A percentile compares a stretch with the other conserved stretches of the same genome.
Conservation (phyloP, 768 basidiomycete genomes). For the Sarcomyxa edulis region DNA sequence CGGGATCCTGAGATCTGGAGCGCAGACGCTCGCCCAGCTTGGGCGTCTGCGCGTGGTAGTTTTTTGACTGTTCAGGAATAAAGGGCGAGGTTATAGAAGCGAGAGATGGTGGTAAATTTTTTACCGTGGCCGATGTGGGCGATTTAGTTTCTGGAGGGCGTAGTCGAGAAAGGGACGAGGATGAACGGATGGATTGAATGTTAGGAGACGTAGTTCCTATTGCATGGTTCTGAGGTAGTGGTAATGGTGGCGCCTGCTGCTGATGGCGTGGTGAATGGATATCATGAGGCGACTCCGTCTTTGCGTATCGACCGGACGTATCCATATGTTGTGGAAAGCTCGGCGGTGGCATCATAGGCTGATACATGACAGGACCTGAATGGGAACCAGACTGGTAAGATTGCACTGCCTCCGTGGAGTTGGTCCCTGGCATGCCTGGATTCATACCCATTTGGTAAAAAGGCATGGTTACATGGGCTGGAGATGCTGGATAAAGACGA, state of each 20-base stretch:
- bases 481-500: slow-evolving; percentile 27
- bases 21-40: slow-evolving; percentile 78
- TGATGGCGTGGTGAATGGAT: slow-evolving; percentile 4
- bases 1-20: slow-evolving; percentile 33
- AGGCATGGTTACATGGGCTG: slow-evolving; percentile 13
- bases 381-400: slow-evolving; percentile 14
- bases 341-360: slow-evolving; percentile 14
- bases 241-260: slow-evolving; percentile 6
- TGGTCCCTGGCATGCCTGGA: slow-evolving; percentile 20
- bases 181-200: slow-evolving; percentile 16
- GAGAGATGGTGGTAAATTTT: slow-evolving; percentile 29
- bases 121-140: slow-evolving; percentile 17
- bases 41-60: slow-evolving; percentile 75
- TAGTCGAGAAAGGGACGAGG: slow-evolving; percentile 7
- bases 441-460: slow-evolving; percentile 28
- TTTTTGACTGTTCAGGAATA: slow-evolving; percentile 57
- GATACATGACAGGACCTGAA: slow-evolving; percentile 22
- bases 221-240: slow-evolving; percentile 11
- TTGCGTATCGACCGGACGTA: slow-evolving; percentile 4
- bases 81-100: slow-evolving; percentile 37
- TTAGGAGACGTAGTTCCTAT: slow-evolving; percentile 17
- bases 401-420: slow-evolving; percentile 24
- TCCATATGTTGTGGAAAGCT: slow-evolving; percentile 2
- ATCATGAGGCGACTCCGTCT: not conserved
- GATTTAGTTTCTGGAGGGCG: slow-evolving; percentile 15